phyloP scores from a whole-genome alignment of 768 basidiomycete genomes.

The Termitomyces sp. region DNA sequence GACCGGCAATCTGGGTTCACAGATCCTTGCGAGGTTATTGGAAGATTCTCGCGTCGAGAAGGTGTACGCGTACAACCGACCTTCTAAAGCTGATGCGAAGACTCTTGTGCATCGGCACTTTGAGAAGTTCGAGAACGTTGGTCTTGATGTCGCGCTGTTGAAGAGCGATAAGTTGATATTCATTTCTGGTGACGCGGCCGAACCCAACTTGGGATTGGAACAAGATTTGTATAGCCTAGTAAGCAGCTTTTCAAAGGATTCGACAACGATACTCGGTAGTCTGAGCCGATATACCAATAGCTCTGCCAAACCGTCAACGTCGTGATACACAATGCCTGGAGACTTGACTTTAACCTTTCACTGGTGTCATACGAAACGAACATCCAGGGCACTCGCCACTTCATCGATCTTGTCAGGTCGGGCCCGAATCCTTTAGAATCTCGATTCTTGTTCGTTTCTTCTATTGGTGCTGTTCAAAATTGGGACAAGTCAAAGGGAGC shows the following conservation, averaged over 20 bases:
- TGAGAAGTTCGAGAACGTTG: constrained; percentile 13
- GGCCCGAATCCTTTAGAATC: constrained; percentile 12
- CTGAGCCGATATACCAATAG: constrained; percentile 10
- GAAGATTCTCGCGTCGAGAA: constrained; percentile 28
- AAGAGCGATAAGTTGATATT: constrained; percentile 12
- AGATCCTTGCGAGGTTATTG: constrained; percentile 20
- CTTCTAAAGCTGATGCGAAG: not conserved
- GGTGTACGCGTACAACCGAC: constrained; percentile 32
- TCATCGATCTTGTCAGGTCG: constrained; percentile 25
- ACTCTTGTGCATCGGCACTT: constrained; percentile 13
- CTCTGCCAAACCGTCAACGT: constrained; percentile 20
- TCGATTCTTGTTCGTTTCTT: constrained; percentile 29
- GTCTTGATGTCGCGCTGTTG: constrained; percentile 12
- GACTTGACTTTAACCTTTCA: constrained; percentile 35
- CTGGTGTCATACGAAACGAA: constrained; percentile 31
- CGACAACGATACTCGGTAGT: not conserved
- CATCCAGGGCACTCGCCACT: constrained; percentile 24
- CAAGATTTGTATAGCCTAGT: constrained; percentile 5
- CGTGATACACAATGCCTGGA: constrained; percentile 34
- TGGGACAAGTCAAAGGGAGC: constrained; percentile 17
- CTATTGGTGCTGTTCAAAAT: constrained; percentile 20
- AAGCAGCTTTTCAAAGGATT: not conserved
- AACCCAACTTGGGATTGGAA: constrained; percentile 11
- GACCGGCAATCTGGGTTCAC: constrained; percentile 21
- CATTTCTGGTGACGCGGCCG: constrained; percentile 14